Evolutionary conservation across 495 filamentous ascomycete genomes (phyloP).

Genomic region (Pyrenula massariospora): DNA sequence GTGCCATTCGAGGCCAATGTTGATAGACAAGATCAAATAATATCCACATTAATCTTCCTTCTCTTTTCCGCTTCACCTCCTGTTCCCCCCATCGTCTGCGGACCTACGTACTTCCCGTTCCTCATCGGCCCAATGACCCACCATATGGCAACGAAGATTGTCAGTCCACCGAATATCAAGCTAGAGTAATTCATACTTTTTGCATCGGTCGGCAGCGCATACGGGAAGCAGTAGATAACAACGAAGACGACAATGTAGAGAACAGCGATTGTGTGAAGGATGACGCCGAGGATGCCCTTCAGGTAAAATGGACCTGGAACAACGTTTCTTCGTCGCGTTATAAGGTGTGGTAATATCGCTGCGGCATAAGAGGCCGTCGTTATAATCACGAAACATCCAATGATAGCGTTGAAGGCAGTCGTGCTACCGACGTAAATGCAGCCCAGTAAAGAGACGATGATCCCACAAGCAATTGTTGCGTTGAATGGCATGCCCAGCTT

Average conservation of each 20-base stretch:
- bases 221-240: constrained; percentile 73
- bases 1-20: too few species aligned
- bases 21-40: not conserved
- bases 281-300: constrained; percentile 41
- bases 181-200: constrained; percentile 62
- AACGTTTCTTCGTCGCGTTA: constrained; percentile 52
- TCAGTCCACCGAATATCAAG: constrained; percentile 50
- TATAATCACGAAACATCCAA: constrained; percentile 62
- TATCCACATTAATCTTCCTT: not conserved
- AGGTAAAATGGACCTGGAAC: constrained; percentile 61
- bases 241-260: constrained; percentile 58
- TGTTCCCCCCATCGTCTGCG: constrained; percentile 1
- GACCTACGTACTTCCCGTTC: constrained; percentile 3
- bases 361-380: constrained; percentile 62
- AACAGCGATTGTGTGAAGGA: constrained; percentile 46
- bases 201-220: constrained; percentile 38
- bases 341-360: constrained; percentile 63
- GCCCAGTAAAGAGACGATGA: constrained; percentile 53
- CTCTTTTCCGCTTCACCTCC: not conserved
- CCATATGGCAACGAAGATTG: constrained; percentile 29
- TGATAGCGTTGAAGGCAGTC: constrained; percentile 64
- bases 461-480: constrained; percentile 50
- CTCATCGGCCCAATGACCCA: constrained; percentile 18
- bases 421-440: constrained; percentile 62
- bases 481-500: constrained; percentile 52